A percentile compares a stretch with the other conserved stretches of the same genome.
Evolutionary conservation across 495 filamentous ascomycete genomes (phyloP).

Genomic region (Tuber aestivum): DNA sequence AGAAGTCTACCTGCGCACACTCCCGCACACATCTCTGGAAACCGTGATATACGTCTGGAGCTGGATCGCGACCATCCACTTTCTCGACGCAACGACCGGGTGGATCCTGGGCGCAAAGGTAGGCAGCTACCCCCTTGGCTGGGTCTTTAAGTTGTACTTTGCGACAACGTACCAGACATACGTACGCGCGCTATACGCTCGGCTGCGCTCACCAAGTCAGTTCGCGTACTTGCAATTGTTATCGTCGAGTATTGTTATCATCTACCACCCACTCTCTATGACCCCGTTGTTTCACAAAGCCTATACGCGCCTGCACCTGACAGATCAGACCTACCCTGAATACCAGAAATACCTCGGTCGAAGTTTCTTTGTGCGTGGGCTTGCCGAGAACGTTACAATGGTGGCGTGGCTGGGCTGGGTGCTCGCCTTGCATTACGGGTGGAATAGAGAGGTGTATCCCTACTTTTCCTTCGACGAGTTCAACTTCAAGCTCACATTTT

Average conservation of each 20-base stretch:
- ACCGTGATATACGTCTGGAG: conserved; percentile 62
- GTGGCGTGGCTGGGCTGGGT: conserved; percentile 57
- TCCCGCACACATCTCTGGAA: conserved; percentile 58
- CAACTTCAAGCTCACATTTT: conserved; percentile 54
- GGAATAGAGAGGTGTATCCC: conserved; percentile 48
- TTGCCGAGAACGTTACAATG: conserved; percentile 62
- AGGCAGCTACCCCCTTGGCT: conserved; percentile 58
- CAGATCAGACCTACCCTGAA: conserved; percentile 51
- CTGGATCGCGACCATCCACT: conserved; percentile 58
- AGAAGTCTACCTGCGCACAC: conserved; percentile 58
- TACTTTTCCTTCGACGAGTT: conserved; percentile 46
- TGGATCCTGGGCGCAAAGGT: conserved; percentile 61
- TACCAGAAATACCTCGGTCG: conserved; percentile 58
- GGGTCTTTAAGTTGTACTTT: conserved; percentile 62
- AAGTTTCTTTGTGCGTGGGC: conserved; percentile 57
- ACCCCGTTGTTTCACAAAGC: conserved; percentile 52
- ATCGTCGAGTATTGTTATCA: conserved; percentile 54
- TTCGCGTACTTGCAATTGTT: conserved; percentile 57
- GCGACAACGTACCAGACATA: conserved; percentile 63
- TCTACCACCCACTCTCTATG: conserved; percentile 54
- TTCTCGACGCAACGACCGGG: conserved; percentile 55
- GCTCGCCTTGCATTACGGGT: conserved; percentile 56
- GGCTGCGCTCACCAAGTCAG: conserved; percentile 54
- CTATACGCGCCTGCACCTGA: conserved; percentile 49
- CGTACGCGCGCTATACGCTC: conserved; percentile 61